phyloP scores from a whole-genome alignment of 495 filamentous ascomycete species.

The Bathelium albidoporum region DNA sequence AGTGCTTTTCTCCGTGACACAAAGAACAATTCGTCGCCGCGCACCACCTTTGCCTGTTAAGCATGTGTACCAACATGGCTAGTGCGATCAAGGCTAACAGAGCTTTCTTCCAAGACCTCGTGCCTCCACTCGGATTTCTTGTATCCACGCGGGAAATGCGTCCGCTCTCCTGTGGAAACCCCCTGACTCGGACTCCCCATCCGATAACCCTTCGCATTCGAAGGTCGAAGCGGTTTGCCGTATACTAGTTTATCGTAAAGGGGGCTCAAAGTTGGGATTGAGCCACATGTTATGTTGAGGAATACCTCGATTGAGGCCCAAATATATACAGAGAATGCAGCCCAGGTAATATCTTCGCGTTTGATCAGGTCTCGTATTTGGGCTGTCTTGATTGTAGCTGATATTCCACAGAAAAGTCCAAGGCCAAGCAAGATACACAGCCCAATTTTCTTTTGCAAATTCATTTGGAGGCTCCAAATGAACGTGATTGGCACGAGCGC shows the following conservation, averaged over 20 bases:
- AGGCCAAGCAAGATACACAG: neutral
- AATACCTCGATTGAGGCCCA: neutral
- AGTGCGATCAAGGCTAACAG: neutral
- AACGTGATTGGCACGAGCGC: neutral
- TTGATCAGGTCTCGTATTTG: neutral
- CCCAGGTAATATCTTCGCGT: neutral
- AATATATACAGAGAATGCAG: neutral
- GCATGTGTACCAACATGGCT: neutral
- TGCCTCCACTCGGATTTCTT: neutral
- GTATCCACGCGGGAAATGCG: neutral
- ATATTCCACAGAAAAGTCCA: neutral
- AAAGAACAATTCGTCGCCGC: neutral
- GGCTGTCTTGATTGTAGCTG: neutral
- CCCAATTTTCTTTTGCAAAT: neutral
- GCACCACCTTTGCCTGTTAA: neutral
- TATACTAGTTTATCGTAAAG: neutral
- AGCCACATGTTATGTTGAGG: neutral
- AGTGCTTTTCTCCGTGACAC: neutral
- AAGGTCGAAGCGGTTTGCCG: neutral
- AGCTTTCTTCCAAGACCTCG: neutral
- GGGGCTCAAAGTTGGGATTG: neutral
- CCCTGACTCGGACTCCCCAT: neutral
- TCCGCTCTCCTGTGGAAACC: neutral
- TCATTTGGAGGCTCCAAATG: neutral
- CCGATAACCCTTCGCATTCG: neutral